Conservation (phyloP, 129 eudicot genomes). For the Erigeron canadensis region DNA sequence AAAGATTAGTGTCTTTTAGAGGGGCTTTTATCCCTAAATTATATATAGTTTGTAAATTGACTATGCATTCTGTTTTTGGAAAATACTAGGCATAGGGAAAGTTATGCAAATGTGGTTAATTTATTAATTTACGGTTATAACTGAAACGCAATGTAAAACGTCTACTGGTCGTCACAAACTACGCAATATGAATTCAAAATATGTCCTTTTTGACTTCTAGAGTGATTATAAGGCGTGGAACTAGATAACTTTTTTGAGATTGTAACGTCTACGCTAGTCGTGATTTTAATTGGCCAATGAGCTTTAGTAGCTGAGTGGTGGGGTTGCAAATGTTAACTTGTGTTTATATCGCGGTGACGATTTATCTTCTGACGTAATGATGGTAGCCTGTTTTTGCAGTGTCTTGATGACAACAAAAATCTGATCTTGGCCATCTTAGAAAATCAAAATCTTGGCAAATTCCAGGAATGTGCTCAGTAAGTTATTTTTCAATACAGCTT, state of each 20-base stretch:
- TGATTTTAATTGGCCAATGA: background rate
- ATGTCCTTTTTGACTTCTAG: background rate
- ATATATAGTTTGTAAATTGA: background rate
- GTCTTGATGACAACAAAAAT: slow-evolving; percentile 81
- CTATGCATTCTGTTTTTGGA: background rate
- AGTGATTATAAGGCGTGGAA: slow-evolving; percentile 7
- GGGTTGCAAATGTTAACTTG: background rate
- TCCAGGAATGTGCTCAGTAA: slow-evolving; percentile 85
- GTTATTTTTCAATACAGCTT: slow-evolving; percentile 31
- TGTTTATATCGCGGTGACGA: background rate
- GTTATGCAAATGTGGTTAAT: background rate
- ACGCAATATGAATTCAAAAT: background rate
- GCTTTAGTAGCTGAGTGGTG: slow-evolving; percentile 16
- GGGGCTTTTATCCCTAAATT: background rate
- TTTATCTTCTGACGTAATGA: background rate
- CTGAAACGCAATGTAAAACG: background rate
- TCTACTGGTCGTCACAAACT: background rate
- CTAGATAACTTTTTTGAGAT: slow-evolving; percentile 1
- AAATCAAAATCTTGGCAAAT: slow-evolving; percentile 75
- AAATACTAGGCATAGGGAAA: background rate
- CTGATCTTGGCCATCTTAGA: slow-evolving; percentile 89
- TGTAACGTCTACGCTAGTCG: background rate
- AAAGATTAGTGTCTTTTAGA: slow-evolving; percentile 2
- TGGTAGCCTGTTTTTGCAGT: slow-evolving; percentile 53
- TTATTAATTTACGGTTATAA: no score